A percentile compares a stretch with the other conserved stretches of the same genome.
Evolutionary conservation across 805 yeast genomes (phyloP).

Genomic region (Candida bentonensis): DNA sequence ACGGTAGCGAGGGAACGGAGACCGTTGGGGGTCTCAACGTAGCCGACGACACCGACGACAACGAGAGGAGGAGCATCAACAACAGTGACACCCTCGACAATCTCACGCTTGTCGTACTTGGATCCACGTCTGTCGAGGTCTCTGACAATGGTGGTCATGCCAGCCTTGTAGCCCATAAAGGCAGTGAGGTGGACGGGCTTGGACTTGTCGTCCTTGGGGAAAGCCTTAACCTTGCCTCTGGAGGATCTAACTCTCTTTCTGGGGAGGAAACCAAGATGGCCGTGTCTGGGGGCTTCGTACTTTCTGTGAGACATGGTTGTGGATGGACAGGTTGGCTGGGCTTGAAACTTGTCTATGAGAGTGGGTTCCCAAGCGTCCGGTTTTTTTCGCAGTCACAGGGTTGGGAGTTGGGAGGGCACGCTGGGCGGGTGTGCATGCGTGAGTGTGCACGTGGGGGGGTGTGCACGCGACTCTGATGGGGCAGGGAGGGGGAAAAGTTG

Average conservation of each 20-base stretch:
- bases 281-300: constrained; percentile 99
- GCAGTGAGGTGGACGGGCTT: constrained; percentile 99
- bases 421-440: too few relatives aligned
- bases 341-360: too few relatives aligned
- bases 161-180: constrained; percentile 99
- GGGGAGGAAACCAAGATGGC: constrained; percentile 98
- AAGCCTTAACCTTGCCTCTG: constrained; percentile 98
- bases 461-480: too few relatives aligned
- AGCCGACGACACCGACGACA: constrained; percentile 99
- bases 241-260: constrained; percentile 98
- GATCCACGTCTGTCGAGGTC: constrained; percentile 99
- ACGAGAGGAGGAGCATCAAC: constrained; percentile 99
- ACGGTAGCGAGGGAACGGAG: constrained; percentile 98
- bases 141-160: constrained; percentile 99
- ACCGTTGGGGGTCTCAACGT: constrained; percentile 99
- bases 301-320: constrained; percentile 95
- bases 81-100: constrained; percentile 98
- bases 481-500: too few relatives aligned
- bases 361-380: too few relatives aligned
- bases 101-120: constrained; percentile 99
- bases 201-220: constrained; percentile 97
- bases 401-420: too few relatives aligned
- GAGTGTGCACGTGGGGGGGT: too few relatives aligned
- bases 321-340: neutral
- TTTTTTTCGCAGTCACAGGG: too few relatives aligned